These are phyloP conservation scores for Cephalotrichum gorgonifer DNA, from an alignment of 2,329 filamentous ascomycete genomes.

Conservation along the genomic window DNA sequence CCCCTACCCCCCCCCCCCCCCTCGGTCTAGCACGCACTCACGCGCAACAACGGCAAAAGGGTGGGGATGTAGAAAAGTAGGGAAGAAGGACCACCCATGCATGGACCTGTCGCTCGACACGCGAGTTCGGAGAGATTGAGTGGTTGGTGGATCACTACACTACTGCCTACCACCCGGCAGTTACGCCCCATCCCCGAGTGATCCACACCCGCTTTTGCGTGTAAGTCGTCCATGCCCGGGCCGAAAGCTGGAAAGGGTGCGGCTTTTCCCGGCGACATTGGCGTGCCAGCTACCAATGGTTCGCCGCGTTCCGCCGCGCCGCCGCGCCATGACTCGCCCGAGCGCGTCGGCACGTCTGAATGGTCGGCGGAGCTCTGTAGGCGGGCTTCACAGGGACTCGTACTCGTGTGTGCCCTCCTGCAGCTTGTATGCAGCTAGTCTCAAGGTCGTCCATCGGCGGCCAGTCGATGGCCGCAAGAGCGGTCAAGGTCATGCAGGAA, in stretches of 20 bases:
- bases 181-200: not conserved
- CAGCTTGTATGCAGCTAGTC: slow-evolving; percentile 2
- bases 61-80: not conserved
- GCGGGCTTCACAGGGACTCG: not conserved
- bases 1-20: no score
- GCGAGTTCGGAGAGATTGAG: not conserved
- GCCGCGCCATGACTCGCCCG: slow-evolving; percentile 3
- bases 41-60: not conserved
- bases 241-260: not conserved
- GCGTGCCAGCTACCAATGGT: not conserved
- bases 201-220: not conserved
- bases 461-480: slow-evolving; percentile 3
- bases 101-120: slow-evolving; percentile 1
- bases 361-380: not conserved
- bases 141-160: not conserved
- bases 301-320: not conserved
- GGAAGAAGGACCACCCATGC: not conserved
- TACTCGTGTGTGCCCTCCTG: not conserved
- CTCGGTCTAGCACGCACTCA: not conserved
- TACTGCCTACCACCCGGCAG: not conserved
- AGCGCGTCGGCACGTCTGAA: not conserved
- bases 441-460: slow-evolving; percentile 1
- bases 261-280: not conserved
- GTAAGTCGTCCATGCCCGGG: not conserved
- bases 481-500: slow-evolving; percentile 3